A percentile compares a stretch with the other conserved stretches of the same genome.
Conservation (phyloP, 371 early-diverging fungal genomes). For the Lichtheimia hyalospora region DNA sequence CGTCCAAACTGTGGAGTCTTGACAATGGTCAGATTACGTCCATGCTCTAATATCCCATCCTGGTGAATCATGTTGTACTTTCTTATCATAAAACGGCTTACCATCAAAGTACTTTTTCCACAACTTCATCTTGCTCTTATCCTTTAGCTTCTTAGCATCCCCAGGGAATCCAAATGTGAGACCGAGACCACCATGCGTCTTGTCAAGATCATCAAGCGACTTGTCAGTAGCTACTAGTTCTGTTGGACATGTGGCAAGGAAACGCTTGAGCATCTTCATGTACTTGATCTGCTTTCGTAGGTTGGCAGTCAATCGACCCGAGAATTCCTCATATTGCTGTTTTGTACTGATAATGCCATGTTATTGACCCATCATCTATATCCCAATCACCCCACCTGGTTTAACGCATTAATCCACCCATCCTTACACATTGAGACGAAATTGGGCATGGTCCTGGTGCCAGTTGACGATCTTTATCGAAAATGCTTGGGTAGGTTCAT, state of each 20-base stretch:
- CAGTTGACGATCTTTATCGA: constrained; percentile 61
- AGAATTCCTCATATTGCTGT: constrained; percentile 52
- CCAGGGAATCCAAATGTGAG: constrained; percentile 86
- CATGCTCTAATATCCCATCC: constrained; percentile 58
- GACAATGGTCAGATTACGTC: constrained; percentile 87
- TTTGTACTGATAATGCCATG: constrained; percentile 15
- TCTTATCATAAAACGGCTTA: constrained; percentile 16
- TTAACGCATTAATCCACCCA: too few relatives aligned
- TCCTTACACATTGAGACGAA: constrained; percentile 37
- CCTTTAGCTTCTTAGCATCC: constrained; percentile 74
- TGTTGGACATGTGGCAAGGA: constrained; percentile 75
- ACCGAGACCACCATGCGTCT: constrained; percentile 72
- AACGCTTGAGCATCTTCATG: constrained; percentile 83
- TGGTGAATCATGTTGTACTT: not conserved
- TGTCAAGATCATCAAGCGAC: constrained; percentile 37
- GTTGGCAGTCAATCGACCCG: constrained; percentile 46
- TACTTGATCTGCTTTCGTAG: constrained; percentile 62
- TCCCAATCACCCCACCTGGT: not conserved
- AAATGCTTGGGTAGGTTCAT: constrained; percentile 32
- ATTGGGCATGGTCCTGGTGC: constrained; percentile 58
- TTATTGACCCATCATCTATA: too few relatives aligned
- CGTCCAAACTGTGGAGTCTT: constrained; percentile 83
- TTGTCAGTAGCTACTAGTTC: constrained; percentile 71
- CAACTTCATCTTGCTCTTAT: constrained; percentile 73
- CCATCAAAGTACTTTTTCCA: constrained; percentile 81